Evolutionary conservation across 2,329 filamentous ascomycete species (phyloP), one percentile per base, ranked within the genome.

Genomic region (Colletotrichum viniferum): DNA sequence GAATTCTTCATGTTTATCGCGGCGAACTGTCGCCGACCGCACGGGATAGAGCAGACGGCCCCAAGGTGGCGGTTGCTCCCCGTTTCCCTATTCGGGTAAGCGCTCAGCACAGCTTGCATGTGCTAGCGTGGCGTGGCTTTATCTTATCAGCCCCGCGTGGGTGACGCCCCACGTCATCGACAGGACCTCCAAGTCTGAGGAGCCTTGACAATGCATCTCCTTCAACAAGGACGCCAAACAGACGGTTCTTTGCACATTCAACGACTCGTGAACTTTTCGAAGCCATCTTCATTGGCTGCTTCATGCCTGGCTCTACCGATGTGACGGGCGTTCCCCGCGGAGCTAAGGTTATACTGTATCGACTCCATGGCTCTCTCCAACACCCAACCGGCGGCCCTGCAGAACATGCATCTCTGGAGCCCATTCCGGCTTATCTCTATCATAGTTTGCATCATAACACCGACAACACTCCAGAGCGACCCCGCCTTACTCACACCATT

Each of bases 81-180:
- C 18, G 64, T 73, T 76, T 76, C 65, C 73, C 73, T 76, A 64
- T 69, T 76, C 32, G 69, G 69, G 73, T 69, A 76, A 76, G 73
- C 73, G 69, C 52, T 60, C 65, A 73, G 60, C 73, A 76, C 73
- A 48, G 73, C 69, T 76, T 73, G 73, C 73, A 73, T 76, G 58
- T 73, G 34, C 32, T 73, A 73, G 69, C 73, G 72, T 43, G 62
- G 12, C 58, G 32, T 68, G 63, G 69, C 73, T 73, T 73, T 73
- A 76, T 76, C 73, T 76, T 76, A 76, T 76, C 73, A 60, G 69
- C 73, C 73, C 73, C 73, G 69, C 69, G 69, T 64, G 43, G 58
- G 70, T 48, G 43, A 62, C 61, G 58, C 73, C 69, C 73, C 73
- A 73, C 73, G 73, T 75, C 73, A 75, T 75, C 63, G 58, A 38